phyloP scores from a whole-genome alignment of 164 flowering plant species.

The Chloranthus sessilifolius region DNA sequence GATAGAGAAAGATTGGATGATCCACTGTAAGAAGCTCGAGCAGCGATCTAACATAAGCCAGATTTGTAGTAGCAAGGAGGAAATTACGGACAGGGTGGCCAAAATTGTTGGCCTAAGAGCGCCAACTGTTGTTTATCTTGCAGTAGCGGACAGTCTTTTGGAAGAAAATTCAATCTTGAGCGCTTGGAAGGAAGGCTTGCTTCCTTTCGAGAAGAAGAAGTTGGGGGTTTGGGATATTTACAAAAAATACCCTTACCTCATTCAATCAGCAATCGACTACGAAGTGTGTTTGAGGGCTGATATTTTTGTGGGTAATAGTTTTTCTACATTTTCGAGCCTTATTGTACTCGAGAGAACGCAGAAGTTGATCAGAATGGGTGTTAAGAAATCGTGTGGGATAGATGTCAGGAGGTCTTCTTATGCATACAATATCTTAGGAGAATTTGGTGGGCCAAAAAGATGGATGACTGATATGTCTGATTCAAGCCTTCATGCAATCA shows the following conservation, averaged over 20 bases:
- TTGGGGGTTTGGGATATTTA: slow-evolving; percentile 69
- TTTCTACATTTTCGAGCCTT: slow-evolving; percentile 93
- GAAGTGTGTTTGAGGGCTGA: slow-evolving; percentile 92
- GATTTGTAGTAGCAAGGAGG: slow-evolving; percentile 84
- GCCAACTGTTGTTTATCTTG: slow-evolving; percentile 68
- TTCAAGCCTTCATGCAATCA: slow-evolving; percentile 64
- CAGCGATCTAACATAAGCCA: slow-evolving; percentile 48
- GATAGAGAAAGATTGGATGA: slow-evolving; percentile 97
- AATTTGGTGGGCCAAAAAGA: slow-evolving; percentile 50
- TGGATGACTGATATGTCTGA: slow-evolving; percentile 86
- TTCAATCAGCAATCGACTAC: slow-evolving; percentile 92
- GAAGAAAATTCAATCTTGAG: slow-evolving; percentile 54
- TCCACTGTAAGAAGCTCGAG: slow-evolving; percentile 90
- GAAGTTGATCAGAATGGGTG: slow-evolving; percentile 45
- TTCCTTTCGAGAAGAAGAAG: slow-evolving; percentile 79
- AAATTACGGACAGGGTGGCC: slow-evolving; percentile 70
- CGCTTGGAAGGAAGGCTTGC: slow-evolving; percentile 76
- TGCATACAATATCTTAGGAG: slow-evolving; percentile 77
- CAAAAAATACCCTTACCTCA: slow-evolving; percentile 70
- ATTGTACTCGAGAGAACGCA: slow-evolving; percentile 86
- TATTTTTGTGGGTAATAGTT: slow-evolving; percentile 89
- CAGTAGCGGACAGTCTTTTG: slow-evolving; percentile 83
- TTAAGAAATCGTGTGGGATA: slow-evolving; percentile 29
- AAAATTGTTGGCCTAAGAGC: slow-evolving; percentile 39
- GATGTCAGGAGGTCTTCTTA: slow-evolving; percentile 72